Conservation (phyloP, 1,284 basidiomycete species). For the Sporisorium exsertum region DNA sequence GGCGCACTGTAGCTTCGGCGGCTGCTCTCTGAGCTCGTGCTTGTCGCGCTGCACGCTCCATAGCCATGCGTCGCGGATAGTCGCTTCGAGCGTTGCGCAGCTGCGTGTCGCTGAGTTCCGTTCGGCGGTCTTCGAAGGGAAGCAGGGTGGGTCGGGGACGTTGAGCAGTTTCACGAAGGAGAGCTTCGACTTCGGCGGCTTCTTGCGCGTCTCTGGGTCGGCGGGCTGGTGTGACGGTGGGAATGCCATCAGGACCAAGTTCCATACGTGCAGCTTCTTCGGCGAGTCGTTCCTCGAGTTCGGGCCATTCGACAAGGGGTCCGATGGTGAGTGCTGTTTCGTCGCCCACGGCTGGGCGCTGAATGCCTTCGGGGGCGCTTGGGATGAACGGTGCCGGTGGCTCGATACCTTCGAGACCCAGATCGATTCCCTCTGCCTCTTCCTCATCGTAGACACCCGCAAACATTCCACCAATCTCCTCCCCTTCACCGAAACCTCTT, state of each 20-base stretch:
- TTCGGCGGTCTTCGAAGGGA: constrained; percentile 20
- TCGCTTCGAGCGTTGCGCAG: constrained; percentile 18
- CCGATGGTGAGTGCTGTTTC: constrained; percentile 17
- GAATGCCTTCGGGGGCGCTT: constrained; percentile 14
- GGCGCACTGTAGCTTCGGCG: constrained; percentile 4
- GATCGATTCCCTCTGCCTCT: constrained; percentile 32
- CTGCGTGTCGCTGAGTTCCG: constrained; percentile 31
- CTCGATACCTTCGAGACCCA: constrained; percentile 35
- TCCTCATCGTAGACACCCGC: constrained; percentile 29
- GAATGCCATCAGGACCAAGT: constrained; percentile 26
- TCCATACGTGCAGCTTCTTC: constrained; percentile 40
- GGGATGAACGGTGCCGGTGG: constrained; percentile 11
- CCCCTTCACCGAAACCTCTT: constrained; percentile 23
- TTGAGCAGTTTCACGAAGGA: constrained; percentile 6
- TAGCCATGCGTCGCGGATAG: constrained; percentile 30
- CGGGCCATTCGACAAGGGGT: constrained; percentile 35
- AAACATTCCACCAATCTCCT: constrained; percentile 10
- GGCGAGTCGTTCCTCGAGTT: constrained; percentile 31
- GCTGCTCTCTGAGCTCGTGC: not conserved
- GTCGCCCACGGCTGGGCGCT: constrained; percentile 12
- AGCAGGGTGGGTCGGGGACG: constrained; percentile 10
- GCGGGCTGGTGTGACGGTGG: constrained; percentile 28
- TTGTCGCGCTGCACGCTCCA: constrained; percentile 3
- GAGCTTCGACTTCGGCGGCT: constrained; percentile 17
- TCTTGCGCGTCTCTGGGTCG: constrained; percentile 23